These are phyloP conservation scores for Hypseocharis bilobata DNA, from an alignment of 441 rosid species.

Conservation along the genomic window DNA sequence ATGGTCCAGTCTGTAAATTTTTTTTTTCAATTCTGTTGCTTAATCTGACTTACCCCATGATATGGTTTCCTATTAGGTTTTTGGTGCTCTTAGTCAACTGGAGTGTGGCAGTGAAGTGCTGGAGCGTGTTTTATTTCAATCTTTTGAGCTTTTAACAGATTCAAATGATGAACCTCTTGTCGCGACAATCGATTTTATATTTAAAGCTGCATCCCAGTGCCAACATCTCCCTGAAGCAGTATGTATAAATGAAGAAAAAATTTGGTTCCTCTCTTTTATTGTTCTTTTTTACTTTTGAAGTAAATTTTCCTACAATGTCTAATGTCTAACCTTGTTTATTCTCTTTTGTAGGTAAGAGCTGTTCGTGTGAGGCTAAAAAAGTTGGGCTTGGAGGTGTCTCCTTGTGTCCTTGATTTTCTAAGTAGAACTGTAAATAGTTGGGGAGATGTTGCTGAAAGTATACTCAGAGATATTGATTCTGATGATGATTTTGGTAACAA, in stretches of 20 bases:
- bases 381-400: conserved; percentile 73
- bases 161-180: conserved; percentile 71
- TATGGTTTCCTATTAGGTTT: conserved; percentile 47
- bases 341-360: conserved; percentile 58
- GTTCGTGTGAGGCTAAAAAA: conserved; percentile 74
- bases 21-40: not conserved
- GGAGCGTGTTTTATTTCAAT: conserved; percentile 66
- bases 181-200: conserved; percentile 72
- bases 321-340: conserved; percentile 16
- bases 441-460: conserved; percentile 77
- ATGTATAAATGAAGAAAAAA: conserved; percentile 21
- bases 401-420: conserved; percentile 70
- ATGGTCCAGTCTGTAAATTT: not conserved
- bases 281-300: not conserved
- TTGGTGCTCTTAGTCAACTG: conserved; percentile 75
- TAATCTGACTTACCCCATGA: conserved; percentile 9
- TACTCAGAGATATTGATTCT: conserved; percentile 69
- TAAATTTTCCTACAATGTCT: conserved; percentile 11
- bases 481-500: conserved; percentile 56
- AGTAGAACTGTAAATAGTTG: conserved; percentile 83
- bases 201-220: conserved; percentile 85
- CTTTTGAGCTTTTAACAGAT: conserved; percentile 61
- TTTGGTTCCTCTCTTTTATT: not conserved
- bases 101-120: conserved; percentile 79
- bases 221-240: conserved; percentile 92